A percentile compares a stretch with the other conserved stretches of the same genome.
Conservation (phyloP, 139 green algal genomes). For the Chlorella sp. region DNA sequence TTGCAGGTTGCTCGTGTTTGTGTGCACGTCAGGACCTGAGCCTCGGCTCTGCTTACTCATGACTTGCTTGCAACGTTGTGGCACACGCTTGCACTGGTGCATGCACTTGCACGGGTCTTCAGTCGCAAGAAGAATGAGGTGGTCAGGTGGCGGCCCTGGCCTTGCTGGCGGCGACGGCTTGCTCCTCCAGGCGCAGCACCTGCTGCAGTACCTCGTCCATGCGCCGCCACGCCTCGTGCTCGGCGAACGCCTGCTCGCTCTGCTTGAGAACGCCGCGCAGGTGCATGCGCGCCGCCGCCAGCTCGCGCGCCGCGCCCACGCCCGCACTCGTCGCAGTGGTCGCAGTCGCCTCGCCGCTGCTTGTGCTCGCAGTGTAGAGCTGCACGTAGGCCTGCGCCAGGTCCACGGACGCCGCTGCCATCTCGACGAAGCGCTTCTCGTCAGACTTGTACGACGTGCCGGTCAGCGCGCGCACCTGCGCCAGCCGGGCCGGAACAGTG, state of each 20-base stretch:
- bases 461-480: conserved; percentile 49
- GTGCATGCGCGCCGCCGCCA: conserved; percentile 65
- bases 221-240: conserved; percentile 7
- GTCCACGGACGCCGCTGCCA: conserved; percentile 38
- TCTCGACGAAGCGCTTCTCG: conserved; percentile 32
- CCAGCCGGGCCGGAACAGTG: background rate
- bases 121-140: no score
- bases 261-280: conserved; percentile 60
- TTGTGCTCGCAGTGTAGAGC: background rate
- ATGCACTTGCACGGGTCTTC: no score
- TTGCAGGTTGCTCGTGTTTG: no score
- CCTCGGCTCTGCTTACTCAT: no score
- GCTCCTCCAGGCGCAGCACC: background rate
- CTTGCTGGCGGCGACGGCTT: background rate
- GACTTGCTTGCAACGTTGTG: no score
- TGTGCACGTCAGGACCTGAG: no score
- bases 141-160: no score
- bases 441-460: conserved; percentile 44
- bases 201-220: conserved; percentile 1
- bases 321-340: background rate
- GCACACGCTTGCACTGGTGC: no score
- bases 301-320: conserved; percentile 26
- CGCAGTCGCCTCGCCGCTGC: background rate
- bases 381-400: conserved; percentile 37
- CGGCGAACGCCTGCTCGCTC: conserved; percentile 41